Percentiles rank a stretch among this genome's conserved stretches.
Evolutionary conservation across 768 basidiomycete genomes (phyloP).

Genomic region (Podaxis mareebaensis): DNA sequence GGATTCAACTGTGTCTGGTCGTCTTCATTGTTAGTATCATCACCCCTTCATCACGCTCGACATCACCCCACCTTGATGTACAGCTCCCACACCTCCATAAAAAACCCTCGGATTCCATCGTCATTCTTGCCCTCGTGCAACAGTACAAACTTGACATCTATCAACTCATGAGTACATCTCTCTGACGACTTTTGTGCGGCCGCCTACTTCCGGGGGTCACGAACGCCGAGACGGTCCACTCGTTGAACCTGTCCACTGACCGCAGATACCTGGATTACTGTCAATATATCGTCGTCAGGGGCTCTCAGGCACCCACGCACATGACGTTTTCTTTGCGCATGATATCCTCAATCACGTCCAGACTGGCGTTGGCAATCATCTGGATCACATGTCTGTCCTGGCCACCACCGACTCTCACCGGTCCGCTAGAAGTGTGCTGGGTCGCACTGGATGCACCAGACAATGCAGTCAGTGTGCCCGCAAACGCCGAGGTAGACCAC

Average conservation of each 20-base stretch:
- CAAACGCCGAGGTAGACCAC: slow-evolving; percentile 91
- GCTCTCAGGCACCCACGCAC: slow-evolving; percentile 43
- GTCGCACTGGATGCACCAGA: slow-evolving; percentile 81
- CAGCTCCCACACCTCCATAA: slow-evolving; percentile 95
- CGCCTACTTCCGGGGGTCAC: slow-evolving; percentile 90
- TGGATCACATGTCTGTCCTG: slow-evolving; percentile 94
- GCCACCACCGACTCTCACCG: slow-evolving; percentile 72
- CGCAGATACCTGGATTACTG: slow-evolving; percentile 79
- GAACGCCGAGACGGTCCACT: slow-evolving; percentile 98
- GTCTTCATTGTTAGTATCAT: slow-evolving; percentile 6
- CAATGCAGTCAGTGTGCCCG: slow-evolving; percentile 83
- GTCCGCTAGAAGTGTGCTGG: slow-evolving; percentile 66
- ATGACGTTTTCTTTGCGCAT: slow-evolving; percentile 81
- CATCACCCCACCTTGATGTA: slow-evolving; percentile 79
- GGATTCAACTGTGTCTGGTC: slow-evolving; percentile 85
- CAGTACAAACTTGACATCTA: slow-evolving; percentile 94
- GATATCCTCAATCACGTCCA: slow-evolving; percentile 94
- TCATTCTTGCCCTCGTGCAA: slow-evolving; percentile 97
- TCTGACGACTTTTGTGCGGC: not conserved
- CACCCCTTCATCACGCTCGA: not conserved
- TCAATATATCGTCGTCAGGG: slow-evolving; percentile 14
- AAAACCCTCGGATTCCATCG: slow-evolving; percentile 91
- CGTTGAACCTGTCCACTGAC: slow-evolving; percentile 95
- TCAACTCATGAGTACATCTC: slow-evolving; percentile 20
- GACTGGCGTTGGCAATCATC: slow-evolving; percentile 96